Evolutionary conservation across 352 stramenopile genomes (phyloP).

Genomic region (Plasmopara viticola): DNA sequence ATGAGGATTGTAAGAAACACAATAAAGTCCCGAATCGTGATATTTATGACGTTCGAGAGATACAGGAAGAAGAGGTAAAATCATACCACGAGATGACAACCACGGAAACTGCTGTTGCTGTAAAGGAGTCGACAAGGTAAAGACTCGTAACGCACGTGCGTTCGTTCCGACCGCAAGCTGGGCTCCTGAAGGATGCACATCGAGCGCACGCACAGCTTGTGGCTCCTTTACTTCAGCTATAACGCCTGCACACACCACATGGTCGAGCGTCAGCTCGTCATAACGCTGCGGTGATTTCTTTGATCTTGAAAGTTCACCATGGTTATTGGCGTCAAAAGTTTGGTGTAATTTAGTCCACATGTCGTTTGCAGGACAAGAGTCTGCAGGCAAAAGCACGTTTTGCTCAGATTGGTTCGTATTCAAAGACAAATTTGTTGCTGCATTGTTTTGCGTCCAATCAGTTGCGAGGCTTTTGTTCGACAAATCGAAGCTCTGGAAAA

Average conservation of each 20-base stretch:
- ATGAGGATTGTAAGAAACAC: slow-evolving; percentile 33
- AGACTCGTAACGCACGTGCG: slow-evolving; percentile 43
- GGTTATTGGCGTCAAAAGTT: slow-evolving; percentile 1
- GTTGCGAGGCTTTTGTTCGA: not conserved
- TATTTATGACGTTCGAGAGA: slow-evolving; percentile 54
- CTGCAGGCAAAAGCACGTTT: not conserved
- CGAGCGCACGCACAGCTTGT: slow-evolving; percentile 50
- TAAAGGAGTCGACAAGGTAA: slow-evolving; percentile 31
- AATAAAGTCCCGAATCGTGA: slow-evolving; percentile 53
- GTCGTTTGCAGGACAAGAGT: not conserved
- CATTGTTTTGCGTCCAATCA: not conserved
- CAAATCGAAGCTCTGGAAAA: not conserved
- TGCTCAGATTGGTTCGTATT: not conserved
- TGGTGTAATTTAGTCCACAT: slow-evolving; percentile 1
- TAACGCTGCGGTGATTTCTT: slow-evolving; percentile 18
- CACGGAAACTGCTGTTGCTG: slow-evolving; percentile 7
- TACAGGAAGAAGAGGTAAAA: slow-evolving; percentile 50
- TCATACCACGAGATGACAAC: slow-evolving; percentile 12
- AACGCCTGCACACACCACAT: slow-evolving; percentile 40
- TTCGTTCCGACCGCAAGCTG: slow-evolving; percentile 62
- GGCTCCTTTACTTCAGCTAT: slow-evolving; percentile 47
- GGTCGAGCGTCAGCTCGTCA: slow-evolving; percentile 31
- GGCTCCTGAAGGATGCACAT: slow-evolving; percentile 28
- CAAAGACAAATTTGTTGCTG: not conserved
- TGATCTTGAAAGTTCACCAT: not conserved